phyloP scores from a whole-genome alignment of 202 grass and related monocot genomes.

The Carex arenaria region DNA sequence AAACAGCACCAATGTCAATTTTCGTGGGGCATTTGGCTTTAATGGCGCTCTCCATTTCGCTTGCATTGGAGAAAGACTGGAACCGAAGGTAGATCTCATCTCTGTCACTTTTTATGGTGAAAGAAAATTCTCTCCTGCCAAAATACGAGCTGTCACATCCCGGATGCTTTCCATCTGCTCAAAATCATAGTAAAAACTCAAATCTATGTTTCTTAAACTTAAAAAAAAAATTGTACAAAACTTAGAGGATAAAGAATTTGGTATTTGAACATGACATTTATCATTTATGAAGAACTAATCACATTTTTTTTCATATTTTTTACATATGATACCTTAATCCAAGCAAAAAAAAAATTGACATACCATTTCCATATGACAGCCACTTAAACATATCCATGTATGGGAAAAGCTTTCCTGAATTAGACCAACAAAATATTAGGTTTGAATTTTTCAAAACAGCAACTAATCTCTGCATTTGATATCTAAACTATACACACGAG shows the following conservation, averaged over 20 bases:
- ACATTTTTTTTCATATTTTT: background rate
- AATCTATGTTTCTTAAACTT: background rate
- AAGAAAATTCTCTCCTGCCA: slow-evolving; percentile 75
- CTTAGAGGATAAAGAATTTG: background rate
- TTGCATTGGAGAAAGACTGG: slow-evolving; percentile 62
- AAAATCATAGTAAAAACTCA: background rate
- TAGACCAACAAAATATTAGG: background rate
- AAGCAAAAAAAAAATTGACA: background rate
- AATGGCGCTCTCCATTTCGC: slow-evolving; percentile 67
- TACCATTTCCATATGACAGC: slow-evolving; percentile 93
- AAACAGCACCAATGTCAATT: slow-evolving; percentile 78
- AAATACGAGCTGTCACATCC: slow-evolving; percentile 79
- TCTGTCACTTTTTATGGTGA: slow-evolving; percentile 74
- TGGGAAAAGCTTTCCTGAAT: slow-evolving; percentile 84
- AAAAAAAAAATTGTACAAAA: background rate
- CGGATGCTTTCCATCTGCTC: slow-evolving; percentile 84
- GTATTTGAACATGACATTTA: background rate
- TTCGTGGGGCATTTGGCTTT: slow-evolving; percentile 82
- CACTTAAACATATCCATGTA: slow-evolving; percentile 80
- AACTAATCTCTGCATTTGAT: background rate
- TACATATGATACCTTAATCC: background rate
- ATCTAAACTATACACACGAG: background rate
- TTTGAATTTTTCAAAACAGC: background rate
- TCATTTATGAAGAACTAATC: background rate
- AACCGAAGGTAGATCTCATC: slow-evolving; percentile 73